phyloP scores from a whole-genome alignment of 306 rosid species.

The Benincasa hispida region DNA sequence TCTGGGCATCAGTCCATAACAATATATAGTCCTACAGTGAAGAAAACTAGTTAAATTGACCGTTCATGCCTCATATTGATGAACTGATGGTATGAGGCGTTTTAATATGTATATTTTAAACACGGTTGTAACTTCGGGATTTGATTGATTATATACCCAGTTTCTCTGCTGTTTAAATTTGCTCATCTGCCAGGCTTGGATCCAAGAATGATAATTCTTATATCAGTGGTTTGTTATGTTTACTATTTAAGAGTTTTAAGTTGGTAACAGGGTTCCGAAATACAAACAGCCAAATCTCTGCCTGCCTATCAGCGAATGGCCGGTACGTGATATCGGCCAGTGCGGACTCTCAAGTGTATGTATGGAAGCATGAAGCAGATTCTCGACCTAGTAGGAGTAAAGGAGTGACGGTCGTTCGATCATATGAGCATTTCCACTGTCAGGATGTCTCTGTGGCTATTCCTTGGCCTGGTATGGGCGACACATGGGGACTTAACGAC shows the following conservation, averaged over 20 bases:
- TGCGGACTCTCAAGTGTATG: constrained; percentile 83
- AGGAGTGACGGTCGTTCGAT: constrained; percentile 48
- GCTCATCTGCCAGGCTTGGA: not conserved
- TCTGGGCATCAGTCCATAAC: not conserved
- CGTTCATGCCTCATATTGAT: not conserved
- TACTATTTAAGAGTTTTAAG: not conserved
- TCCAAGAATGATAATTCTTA: not conserved
- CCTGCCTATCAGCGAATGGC: constrained; percentile 70
- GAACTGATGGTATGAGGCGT: not conserved
- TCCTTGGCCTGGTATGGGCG: constrained; percentile 89
- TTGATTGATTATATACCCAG: not conserved
- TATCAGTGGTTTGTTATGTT: not conserved
- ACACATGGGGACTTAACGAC: constrained; percentile 51
- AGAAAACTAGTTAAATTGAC: not conserved
- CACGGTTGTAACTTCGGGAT: not conserved
- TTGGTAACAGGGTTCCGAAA: constrained; percentile 72
- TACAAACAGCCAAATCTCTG: constrained; percentile 75
- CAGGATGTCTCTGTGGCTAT: constrained; percentile 78
- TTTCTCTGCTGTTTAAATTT: not conserved
- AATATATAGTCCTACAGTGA: not conserved
- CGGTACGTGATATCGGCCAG: constrained; percentile 82
- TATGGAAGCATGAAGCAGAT: constrained; percentile 93
- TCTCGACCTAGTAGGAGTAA: constrained; percentile 79
- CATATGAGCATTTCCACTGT: constrained; percentile 91
- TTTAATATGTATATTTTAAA: not conserved